Evolutionary conservation across 129 eudicot species (phyloP), one percentile per base, ranked within the genome.

Genomic region (Flaveria trinervia): DNA sequence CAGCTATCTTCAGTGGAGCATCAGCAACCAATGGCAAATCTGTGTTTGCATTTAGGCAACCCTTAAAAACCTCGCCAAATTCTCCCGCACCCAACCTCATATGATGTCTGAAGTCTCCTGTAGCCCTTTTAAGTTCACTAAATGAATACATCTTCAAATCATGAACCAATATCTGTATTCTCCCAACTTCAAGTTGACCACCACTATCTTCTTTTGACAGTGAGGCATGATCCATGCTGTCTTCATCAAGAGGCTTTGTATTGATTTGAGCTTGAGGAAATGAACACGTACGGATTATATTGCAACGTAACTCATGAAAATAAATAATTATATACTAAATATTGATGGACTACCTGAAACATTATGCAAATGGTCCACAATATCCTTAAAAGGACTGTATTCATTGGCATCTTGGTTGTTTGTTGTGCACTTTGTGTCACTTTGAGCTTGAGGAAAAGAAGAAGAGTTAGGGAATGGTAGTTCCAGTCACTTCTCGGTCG

Each of bases 81-180:
- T 26, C 77, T 56, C 77, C 77, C 4, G 26, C 65, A 17, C 77
- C 68, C 6, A 73, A 18, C 68, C 64, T 45, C 46, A 49, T 51
- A 30, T 49, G 1, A 17, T 2, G 51, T 26, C 39, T 17, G 1
- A 73, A 73, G n/a, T 73, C 48, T 28, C 64, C 20, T 18, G 77
- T 56, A 7, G 76, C 76, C 1, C 11, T 51, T 36, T 52, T 15
- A 8, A 71, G 28, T 16, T 71, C 60, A 51, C 7, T 11, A 16
- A 23, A 71, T 6, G 62, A 26, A 71, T 13, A 71, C n/a, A 2
- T 26, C 64, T 10, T 71, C 25, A 71, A 33, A 52, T 30, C 50
- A 30, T 26, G 22, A 71, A 5, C 25, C 65, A 44, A 51, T 49
- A 25, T 51, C 1, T 71, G 64, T 65, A 65, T 33, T 4, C 11